These are phyloP conservation scores for Maudiozyma serrabonitensis DNA, from an alignment of 805 yeast species.

Conservation along the genomic window DNA sequence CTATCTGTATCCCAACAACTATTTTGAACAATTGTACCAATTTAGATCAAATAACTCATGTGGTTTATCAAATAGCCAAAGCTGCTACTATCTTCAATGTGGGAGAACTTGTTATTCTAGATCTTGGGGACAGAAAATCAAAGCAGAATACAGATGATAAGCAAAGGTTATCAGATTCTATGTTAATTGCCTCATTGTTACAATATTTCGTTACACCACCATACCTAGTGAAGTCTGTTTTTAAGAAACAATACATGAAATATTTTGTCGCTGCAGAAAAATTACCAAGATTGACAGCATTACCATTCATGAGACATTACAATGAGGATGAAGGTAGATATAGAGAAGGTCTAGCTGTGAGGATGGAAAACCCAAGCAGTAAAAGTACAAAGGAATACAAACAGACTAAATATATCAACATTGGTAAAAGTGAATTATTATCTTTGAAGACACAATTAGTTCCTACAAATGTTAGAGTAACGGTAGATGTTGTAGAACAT, in stretches of 20 bases:
- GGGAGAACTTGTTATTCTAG: constrained; percentile 64
- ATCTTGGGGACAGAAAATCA: constrained; percentile 32
- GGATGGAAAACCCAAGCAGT: constrained; percentile 30
- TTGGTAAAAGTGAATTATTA: constrained; percentile 54
- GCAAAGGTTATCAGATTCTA: constrained; percentile 29
- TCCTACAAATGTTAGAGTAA: constrained; percentile 72
- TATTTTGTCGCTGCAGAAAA: constrained; percentile 55
- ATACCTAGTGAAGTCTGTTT: constrained; percentile 57
- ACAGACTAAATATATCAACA: constrained; percentile 65
- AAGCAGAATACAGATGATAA: constrained; percentile 5
- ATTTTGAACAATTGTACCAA: constrained; percentile 52
- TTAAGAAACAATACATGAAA: constrained; percentile 37
- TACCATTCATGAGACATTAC: constrained; percentile 57
- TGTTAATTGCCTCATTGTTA: constrained; percentile 56
- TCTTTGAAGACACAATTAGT: constrained; percentile 52
- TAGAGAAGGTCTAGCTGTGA: constrained; percentile 51
- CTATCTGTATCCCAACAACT: constrained; percentile 68
- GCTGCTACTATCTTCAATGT: constrained; percentile 61
- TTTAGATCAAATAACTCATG: constrained; percentile 62
- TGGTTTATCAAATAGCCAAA: constrained; percentile 71
- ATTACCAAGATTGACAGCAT: constrained; percentile 59
- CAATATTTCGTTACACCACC: constrained; percentile 83
- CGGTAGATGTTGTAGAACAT: constrained; percentile 55
- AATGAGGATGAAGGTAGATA: constrained; percentile 33
- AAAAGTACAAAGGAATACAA: constrained; percentile 36